These are phyloP conservation scores for Hypoxylon lienhwacheense DNA, from an alignment of 495 filamentous ascomycete genomes.

Conservation along the genomic window DNA sequence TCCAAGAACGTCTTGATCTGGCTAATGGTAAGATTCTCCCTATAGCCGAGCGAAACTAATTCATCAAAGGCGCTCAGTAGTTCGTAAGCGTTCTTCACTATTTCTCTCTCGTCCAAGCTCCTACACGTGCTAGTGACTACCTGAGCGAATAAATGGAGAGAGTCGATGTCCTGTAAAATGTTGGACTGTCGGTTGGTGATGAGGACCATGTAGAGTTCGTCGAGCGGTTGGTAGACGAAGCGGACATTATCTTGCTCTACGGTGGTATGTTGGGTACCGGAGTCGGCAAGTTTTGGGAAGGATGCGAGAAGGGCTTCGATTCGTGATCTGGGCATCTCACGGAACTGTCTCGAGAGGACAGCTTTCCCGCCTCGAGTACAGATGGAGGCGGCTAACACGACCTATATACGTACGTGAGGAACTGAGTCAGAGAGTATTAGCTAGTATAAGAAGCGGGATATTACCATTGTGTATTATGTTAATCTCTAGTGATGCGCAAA, in stretches of 20 bases:
- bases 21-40: slow-evolving; percentile 89
- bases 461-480: slow-evolving; percentile 27
- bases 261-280: slow-evolving; percentile 93
- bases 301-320: slow-evolving; percentile 95
- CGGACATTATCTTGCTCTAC: slow-evolving; percentile 99
- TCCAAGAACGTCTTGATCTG: slow-evolving; percentile 99
- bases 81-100: slow-evolving; percentile 91
- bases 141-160: slow-evolving; percentile 94
- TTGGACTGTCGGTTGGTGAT: slow-evolving; percentile 99
- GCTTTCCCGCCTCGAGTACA: slow-evolving; percentile 97
- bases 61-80: slow-evolving; percentile 95
- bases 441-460: slow-evolving; percentile 29
- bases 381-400: slow-evolving; percentile 97
- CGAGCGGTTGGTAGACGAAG: slow-evolving; percentile 97
- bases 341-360: slow-evolving; percentile 93
- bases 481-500: not conserved
- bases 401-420: too few relatives aligned
- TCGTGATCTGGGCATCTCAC: slow-evolving; percentile 91
- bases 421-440: slow-evolving; percentile 23
- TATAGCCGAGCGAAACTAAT: slow-evolving; percentile 88
- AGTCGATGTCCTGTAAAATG: slow-evolving; percentile 98
- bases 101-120: slow-evolving; percentile 92
- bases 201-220: slow-evolving; percentile 98
- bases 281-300: slow-evolving; percentile 95
- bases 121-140: slow-evolving; percentile 96